Base-by-base conservation (phyloP, 495 filamentous ascomycete genomes). In the Penicillium goetzii region DNA sequence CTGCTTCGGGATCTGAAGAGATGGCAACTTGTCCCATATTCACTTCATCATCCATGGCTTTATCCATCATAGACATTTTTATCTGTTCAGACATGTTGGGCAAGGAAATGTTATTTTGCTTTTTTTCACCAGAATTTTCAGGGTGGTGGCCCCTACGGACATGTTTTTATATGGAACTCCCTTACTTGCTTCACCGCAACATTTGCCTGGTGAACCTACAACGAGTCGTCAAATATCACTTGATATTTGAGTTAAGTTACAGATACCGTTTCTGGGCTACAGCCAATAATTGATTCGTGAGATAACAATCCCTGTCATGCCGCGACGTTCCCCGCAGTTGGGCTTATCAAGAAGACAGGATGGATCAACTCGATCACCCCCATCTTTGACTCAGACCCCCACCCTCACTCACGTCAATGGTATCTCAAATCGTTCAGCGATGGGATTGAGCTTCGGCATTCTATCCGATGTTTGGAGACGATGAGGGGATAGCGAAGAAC, bases 371-470 rank as follows among this genome's bases (percentile, higher is more conserved):
- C n/a, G 51, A 50, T 25, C 59, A 14, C 19, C 70, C 67, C 68
- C 68, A 69, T 69, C 55, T 60, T 71, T 69, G 66, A n/a, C n/a
- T 36, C n/a, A 23, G 11, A 57, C 63, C 71, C 68, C 61, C 64
- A 64, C 58, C 50, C 59, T 60, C 8, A n/a, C n/a, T n/a, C n/a
- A n/a, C 62, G 41, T 15, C 2, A 38, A n/a, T 19, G n/a, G 6
- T 23, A 15, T 55, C 52, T 0, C n/a, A 14, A 55, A 4, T 36
- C 15, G 30, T 55, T 19, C 30, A 55, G 4, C n/a, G 49, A 26
- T 65, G n/a, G n/a, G 28, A 15, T n/a, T 33, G 28, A 50, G 9
- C 26, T 55, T 69, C 67, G 70, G 70, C 65, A 56, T 64, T 70
- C 67, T 68, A 23, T 56, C 59, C 64, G 69, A 67, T 21, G 56